Evolutionary conservation across 148 eudicot species (phyloP).

Genomic region (Nepenthes mirabilis): DNA sequence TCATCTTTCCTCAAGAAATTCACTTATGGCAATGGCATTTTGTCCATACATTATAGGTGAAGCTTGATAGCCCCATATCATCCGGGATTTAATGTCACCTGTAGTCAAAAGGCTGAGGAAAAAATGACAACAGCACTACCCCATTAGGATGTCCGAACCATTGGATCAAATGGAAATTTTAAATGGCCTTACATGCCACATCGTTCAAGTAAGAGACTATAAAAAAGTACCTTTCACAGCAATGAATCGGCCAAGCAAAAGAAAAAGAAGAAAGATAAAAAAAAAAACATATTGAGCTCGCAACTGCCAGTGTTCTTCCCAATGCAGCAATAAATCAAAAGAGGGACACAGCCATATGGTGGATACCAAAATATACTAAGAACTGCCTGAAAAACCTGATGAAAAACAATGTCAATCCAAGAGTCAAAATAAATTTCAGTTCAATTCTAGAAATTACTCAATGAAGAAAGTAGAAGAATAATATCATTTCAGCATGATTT

Average conservation of each 20-base stretch:
- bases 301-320: conserved; percentile 49
- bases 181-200: neutral
- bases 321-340: conserved; percentile 53
- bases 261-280: conserved; percentile 19
- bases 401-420: no score
- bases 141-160: no score
- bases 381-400: conserved; percentile 56
- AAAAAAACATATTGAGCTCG: conserved; percentile 30
- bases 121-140: neutral
- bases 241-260: conserved; percentile 60
- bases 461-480: neutral
- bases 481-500: neutral
- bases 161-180: no score
- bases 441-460: neutral
- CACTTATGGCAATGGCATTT: conserved; percentile 59
- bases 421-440: neutral
- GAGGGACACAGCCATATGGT: conserved; percentile 57
- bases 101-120: conserved; percentile 2
- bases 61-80: conserved; percentile 58
- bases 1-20: conserved; percentile 72
- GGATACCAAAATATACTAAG: conserved; percentile 51
- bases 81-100: conserved; percentile 54
- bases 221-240: conserved; percentile 37
- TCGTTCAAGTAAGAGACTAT: neutral
- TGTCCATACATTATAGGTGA: conserved; percentile 82